Conservation (phyloP, 108 stramenopile species). For the Skeletonema tropicum region DNA sequence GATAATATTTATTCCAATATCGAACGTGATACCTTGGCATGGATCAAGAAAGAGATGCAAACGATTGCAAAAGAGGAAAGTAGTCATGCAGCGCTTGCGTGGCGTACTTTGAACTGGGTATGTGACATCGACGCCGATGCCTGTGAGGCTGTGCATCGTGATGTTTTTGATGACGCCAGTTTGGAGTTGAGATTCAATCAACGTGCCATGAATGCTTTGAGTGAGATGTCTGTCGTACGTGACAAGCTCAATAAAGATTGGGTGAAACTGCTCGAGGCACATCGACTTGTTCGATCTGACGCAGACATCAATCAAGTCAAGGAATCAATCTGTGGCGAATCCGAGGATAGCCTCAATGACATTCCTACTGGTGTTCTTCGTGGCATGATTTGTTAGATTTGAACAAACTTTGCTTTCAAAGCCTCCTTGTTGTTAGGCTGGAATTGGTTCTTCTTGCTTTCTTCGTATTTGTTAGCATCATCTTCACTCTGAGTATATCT, state of each 20-base stretch:
- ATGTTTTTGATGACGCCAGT: constrained; percentile 31
- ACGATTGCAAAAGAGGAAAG: constrained; percentile 64
- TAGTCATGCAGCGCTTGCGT: constrained; percentile 60
- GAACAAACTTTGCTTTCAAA: no score
- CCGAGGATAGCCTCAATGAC: neutral
- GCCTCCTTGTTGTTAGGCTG: no score
- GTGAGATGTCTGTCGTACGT: neutral
- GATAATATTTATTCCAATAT: constrained; percentile 27
- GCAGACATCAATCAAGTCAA: neutral
- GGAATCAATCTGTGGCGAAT: neutral
- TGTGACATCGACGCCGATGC: constrained; percentile 42
- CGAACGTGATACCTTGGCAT: constrained; percentile 29
- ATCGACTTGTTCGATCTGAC: constrained; percentile 6
- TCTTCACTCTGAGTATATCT: no score
- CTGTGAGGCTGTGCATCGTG: constrained; percentile 44
- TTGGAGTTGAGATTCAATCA: constrained; percentile 28
- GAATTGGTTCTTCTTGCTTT: no score
- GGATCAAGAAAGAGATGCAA: constrained; percentile 43
- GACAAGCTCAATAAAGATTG: constrained; percentile 21
- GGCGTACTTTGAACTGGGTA: constrained; percentile 64
- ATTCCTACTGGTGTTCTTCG: neutral
- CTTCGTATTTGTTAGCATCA: no score
- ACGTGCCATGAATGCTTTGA: constrained; percentile 6
- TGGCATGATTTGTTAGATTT: neutral
- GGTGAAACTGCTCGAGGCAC: constrained; percentile 36